These are phyloP conservation scores for Alternaria panax DNA, from an alignment of 2,329 filamentous ascomycete species.

Conservation along the genomic window DNA sequence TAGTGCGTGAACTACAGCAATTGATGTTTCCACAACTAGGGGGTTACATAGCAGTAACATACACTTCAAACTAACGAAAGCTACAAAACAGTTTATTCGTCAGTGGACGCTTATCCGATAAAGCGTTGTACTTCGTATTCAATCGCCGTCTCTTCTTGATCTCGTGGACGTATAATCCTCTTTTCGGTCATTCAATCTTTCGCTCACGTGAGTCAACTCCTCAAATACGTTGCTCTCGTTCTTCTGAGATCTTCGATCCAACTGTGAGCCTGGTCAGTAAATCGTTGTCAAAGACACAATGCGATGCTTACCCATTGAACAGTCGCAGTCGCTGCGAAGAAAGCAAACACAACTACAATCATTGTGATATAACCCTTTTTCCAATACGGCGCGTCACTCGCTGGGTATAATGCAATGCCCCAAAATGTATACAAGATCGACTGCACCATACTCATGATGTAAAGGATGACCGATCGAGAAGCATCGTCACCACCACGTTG, in stretches of 20 bases:
- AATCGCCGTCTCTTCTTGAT: not conserved
- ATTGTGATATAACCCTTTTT: constrained; percentile 50
- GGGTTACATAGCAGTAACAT: not conserved
- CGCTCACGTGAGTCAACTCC: not conserved
- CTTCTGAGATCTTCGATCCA: constrained; percentile 7
- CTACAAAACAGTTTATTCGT: no score
- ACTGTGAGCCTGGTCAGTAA: not conserved
- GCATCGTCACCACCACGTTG: constrained; percentile 53
- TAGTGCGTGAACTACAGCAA: not conserved
- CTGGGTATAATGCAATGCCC: constrained; percentile 55
- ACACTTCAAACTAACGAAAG: not conserved
- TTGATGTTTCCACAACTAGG: not conserved
- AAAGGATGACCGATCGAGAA: constrained; percentile 50
- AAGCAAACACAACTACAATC: constrained; percentile 41
- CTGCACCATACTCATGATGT: constrained; percentile 53
- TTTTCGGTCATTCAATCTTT: not conserved
- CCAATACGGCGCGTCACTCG: constrained; percentile 55
- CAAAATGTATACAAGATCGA: constrained; percentile 56
- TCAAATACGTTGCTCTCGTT: not conserved
- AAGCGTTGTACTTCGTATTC: not conserved
- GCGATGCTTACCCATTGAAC: constrained; percentile 30
- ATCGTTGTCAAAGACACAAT: not conserved
- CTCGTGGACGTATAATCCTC: not conserved
- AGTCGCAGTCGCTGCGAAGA: constrained; percentile 32
- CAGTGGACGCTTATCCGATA: no score